Percentiles rank a stretch among this genome's conserved stretches.
phyloP scores from a whole-genome alignment of 1,139 yeast genomes.

The Nakaseomyces kungkrabaensis region DNA sequence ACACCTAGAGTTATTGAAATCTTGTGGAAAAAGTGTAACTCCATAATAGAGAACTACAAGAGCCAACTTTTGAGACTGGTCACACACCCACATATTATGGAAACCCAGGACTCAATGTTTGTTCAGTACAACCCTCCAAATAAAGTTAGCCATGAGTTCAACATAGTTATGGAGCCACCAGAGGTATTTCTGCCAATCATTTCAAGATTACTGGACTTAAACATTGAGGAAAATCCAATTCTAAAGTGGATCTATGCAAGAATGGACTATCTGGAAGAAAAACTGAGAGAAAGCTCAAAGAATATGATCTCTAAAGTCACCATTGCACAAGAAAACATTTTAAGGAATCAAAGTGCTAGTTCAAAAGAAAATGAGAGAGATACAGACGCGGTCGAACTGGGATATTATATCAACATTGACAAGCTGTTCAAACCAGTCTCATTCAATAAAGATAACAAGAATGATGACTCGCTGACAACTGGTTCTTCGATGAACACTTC shows the following conservation, averaged over 20 bases:
- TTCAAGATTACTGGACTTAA: conserved; percentile 52
- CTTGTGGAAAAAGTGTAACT: conserved; percentile 61
- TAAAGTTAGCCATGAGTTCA: neutral
- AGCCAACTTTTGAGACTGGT: conserved; percentile 26
- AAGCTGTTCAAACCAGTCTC: conserved; percentile 13
- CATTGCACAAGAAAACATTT: conserved; percentile 28
- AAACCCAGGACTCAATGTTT: neutral
- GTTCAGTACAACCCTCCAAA: neutral
- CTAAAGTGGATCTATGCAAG: conserved; percentile 49
- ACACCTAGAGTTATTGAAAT: conserved; percentile 33
- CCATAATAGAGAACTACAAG: conserved; percentile 55
- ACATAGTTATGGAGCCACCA: neutral
- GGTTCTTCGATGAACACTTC: neutral
- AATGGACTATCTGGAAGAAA: conserved; percentile 32
- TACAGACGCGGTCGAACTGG: conserved; percentile 21
- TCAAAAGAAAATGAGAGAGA: conserved; percentile 20
- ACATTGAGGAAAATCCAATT: conserved; percentile 49
- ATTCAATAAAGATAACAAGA: neutral
- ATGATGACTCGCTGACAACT: conserved; percentile 4
- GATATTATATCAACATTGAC: conserved; percentile 20
- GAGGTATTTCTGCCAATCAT: conserved; percentile 36
- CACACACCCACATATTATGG: neutral
- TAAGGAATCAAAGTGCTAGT: conserved; percentile 22
- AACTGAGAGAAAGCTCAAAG: conserved; percentile 31
- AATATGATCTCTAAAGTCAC: conserved; percentile 30